Evolutionary conservation across 768 basidiomycete species (phyloP).

Genomic region (Pisolithus marmoratus): DNA sequence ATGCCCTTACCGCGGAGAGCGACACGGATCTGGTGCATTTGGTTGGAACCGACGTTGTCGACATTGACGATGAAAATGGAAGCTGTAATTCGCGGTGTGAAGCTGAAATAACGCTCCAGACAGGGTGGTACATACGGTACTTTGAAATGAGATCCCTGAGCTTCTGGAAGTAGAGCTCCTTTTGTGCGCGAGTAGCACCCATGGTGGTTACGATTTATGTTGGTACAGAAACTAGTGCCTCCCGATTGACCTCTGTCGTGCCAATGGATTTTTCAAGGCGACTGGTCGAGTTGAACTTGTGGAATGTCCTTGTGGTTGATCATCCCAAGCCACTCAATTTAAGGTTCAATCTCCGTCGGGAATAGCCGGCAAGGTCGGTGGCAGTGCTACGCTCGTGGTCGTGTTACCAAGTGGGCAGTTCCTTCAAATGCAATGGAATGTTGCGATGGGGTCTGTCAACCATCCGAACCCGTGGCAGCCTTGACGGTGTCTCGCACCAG

Average conservation of each 20-base stretch:
- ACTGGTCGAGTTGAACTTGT: constrained; percentile 24
- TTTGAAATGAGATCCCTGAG: constrained; percentile 88
- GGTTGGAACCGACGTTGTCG: constrained; percentile 99
- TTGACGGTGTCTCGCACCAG: constrained; percentile 14
- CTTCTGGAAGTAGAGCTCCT: constrained; percentile 88
- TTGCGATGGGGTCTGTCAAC: constrained; percentile 63
- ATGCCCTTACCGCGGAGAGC: constrained; percentile 94
- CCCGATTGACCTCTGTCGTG: constrained; percentile 91
- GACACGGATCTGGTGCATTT: constrained; percentile 97
- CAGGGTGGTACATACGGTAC: constrained; percentile 60
- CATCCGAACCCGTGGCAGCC: constrained; percentile 41
- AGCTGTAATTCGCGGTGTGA: constrained; percentile 41
- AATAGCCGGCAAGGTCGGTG: constrained; percentile 4
- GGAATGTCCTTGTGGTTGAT: background rate
- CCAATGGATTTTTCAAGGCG: constrained; percentile 97
- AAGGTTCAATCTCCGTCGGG: constrained; percentile 25
- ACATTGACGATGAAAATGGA: constrained; percentile 99
- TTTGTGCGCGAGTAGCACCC: constrained; percentile 89
- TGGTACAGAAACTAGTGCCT: constrained; percentile 53
- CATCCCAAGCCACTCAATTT: constrained; percentile 19
- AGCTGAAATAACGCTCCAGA: background rate
- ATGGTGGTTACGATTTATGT: constrained; percentile 38
- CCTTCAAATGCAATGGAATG: constrained; percentile 65
- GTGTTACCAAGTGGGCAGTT: too few relatives aligned
- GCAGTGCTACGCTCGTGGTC: too few relatives aligned